A percentile compares a stretch with the other conserved stretches of the same genome.
phyloP scores from a whole-genome alignment of 306 rosid genomes.

The Elaeagnus macrophylla region DNA sequence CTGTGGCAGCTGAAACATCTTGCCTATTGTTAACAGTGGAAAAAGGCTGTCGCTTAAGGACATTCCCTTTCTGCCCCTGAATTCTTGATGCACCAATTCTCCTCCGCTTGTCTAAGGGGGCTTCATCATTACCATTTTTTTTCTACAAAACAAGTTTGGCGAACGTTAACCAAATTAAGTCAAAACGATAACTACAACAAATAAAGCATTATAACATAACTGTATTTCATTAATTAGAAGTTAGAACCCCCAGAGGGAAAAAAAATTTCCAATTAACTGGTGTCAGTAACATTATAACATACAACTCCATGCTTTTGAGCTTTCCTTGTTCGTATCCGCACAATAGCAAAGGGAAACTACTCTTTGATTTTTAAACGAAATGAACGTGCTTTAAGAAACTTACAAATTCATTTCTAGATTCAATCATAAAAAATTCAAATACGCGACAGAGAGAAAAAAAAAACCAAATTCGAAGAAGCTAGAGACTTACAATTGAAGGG shows the following conservation, averaged over 20 bases:
- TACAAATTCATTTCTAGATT: conserved; percentile 3
- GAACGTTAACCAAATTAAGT: background rate
- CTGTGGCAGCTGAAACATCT: conserved; percentile 27
- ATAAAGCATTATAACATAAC: no score
- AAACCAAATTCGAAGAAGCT: background rate
- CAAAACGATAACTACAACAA: no score
- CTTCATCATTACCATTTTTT: conserved; percentile 45
- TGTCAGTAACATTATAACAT: no score
- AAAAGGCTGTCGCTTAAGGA: conserved; percentile 44
- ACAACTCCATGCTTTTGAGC: no score
- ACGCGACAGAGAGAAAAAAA: background rate
- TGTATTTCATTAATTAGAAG: no score
- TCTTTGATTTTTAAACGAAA: background rate
- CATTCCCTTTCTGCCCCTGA: conserved; percentile 30
- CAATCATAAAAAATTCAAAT: background rate
- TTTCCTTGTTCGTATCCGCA: no score
- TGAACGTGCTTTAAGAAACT: background rate
- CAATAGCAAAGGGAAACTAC: no score
- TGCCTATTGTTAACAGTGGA: conserved; percentile 31
- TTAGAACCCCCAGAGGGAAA: no score
- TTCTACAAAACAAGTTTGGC: conserved; percentile 27
- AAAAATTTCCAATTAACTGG: no score
- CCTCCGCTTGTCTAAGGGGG: conserved; percentile 47
- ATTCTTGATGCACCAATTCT: conserved; percentile 45
- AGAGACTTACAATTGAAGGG: conserved; percentile 43